Percentiles rank a stretch among this genome's conserved stretches.
These are phyloP conservation scores for Nemania sp. DNA, from an alignment of 2,329 filamentous ascomycete species.

Conservation along the genomic window DNA sequence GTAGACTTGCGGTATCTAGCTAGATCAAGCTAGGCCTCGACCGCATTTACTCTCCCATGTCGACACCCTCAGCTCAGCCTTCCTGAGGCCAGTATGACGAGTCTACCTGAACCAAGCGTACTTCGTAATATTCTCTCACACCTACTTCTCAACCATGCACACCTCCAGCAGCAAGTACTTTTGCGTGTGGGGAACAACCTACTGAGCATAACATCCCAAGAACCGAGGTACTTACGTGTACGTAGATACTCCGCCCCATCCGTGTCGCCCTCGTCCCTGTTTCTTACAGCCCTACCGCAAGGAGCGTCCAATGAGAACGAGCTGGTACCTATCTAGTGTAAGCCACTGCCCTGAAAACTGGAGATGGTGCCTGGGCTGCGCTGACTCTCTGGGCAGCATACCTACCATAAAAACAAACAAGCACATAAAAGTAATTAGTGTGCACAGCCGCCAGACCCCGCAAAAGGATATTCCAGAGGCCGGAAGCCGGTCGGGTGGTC, in stretches of 20 bases:
- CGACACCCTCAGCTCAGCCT: not conserved
- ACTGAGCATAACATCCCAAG: not conserved
- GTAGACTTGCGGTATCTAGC: conserved; percentile 21
- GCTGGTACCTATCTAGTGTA: not conserved
- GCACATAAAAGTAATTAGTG: too few relatives aligned
- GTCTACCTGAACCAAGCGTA: not conserved
- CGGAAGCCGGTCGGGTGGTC: not conserved
- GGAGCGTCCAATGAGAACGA: not conserved
- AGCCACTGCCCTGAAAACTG: conserved; percentile 4
- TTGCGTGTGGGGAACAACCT: not conserved
- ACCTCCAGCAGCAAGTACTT: too few relatives aligned
- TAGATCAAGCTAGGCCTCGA: conserved; percentile 3
- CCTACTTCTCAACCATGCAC: too few relatives aligned
- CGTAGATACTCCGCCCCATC: conserved; percentile 11
- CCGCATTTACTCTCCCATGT: not conserved
- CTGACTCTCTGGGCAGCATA: not conserved
- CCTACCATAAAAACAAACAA: too few relatives aligned
- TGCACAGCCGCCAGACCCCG: conserved; percentile 1
- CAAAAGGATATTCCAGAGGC: not conserved
- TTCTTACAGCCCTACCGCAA: conserved; percentile 17
- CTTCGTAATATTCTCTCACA: not conserved
- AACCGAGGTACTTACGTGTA: too few relatives aligned
- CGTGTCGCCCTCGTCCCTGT: not conserved
- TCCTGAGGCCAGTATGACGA: not conserved
- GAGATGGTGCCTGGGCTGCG: conserved; percentile 10